Conservation (phyloP, 768 basidiomycete genomes). For the Phlegmacium glaucopus region DNA sequence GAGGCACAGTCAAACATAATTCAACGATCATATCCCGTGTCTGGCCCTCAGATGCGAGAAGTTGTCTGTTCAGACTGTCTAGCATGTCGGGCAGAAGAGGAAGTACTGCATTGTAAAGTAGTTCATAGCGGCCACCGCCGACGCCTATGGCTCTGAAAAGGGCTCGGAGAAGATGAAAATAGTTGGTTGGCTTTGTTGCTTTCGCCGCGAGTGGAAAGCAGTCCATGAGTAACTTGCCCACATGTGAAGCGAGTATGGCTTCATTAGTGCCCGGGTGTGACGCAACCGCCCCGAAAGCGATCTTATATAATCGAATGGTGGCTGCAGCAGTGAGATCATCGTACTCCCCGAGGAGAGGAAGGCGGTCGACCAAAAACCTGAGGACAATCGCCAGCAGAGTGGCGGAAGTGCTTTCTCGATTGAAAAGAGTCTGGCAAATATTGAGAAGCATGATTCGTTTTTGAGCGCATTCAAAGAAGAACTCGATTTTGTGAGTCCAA, state of each 20-base stretch:
- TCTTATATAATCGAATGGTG: slow-evolving; percentile 90
- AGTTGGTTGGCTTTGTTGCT: slow-evolving; percentile 85
- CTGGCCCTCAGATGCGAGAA: slow-evolving; percentile 78
- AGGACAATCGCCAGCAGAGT: slow-evolving; percentile 88
- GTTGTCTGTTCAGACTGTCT: slow-evolving; percentile 88
- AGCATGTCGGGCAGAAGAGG: slow-evolving; percentile 97
- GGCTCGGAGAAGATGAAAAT: slow-evolving; percentile 87
- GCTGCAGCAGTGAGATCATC: slow-evolving; percentile 80
- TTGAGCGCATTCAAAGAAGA: slow-evolving; percentile 80
- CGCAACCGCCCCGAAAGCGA: slow-evolving; percentile 88
- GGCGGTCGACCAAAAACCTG: slow-evolving; percentile 76
- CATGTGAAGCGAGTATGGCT: slow-evolving; percentile 87
- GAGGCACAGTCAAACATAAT: slow-evolving; percentile 93
- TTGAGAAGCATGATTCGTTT: slow-evolving; percentile 78
- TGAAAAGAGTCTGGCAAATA: slow-evolving; percentile 81
- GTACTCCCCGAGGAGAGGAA: slow-evolving; percentile 81
- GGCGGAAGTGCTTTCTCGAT: slow-evolving; percentile 71
- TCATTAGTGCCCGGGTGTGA: slow-evolving; percentile 76
- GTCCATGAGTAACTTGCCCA: slow-evolving; percentile 92
- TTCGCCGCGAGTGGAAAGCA: slow-evolving; percentile 94
- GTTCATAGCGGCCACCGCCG: slow-evolving; percentile 88
- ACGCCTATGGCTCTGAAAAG: slow-evolving; percentile 93
- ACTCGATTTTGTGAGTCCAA: slow-evolving; percentile 89
- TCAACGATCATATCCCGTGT: slow-evolving; percentile 94
- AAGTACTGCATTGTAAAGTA: slow-evolving; percentile 92